phyloP scores from a whole-genome alignment of 768 basidiomycete species.

The Austroboletus eburneus region DNA sequence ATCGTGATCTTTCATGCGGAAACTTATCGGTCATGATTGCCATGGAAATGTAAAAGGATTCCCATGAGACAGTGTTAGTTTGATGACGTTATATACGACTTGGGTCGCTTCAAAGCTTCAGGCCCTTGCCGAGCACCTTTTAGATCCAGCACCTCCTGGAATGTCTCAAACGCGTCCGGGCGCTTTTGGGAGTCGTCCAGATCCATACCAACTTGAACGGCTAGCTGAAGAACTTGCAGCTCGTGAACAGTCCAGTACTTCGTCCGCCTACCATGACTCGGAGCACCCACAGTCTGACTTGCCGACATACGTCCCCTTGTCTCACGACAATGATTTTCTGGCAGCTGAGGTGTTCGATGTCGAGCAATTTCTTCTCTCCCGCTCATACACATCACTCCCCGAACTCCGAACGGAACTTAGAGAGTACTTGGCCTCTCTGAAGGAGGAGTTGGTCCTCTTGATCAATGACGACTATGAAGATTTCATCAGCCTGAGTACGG shows the following conservation, averaged over 20 bases:
- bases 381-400: conserved; percentile 78
- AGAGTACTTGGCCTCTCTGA: conserved; percentile 76
- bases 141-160: neutral
- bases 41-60: too few relatives aligned
- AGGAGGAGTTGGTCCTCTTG: conserved; percentile 91
- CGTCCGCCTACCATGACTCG: too few relatives aligned
- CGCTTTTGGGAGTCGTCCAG: conserved; percentile 23
- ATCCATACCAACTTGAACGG: conserved; percentile 66
- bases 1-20: too few relatives aligned
- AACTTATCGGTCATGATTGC: too few relatives aligned
- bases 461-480: conserved; percentile 99
- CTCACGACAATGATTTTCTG: conserved; percentile 75
- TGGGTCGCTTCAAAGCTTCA: too few relatives aligned
- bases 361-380: conserved; percentile 83
- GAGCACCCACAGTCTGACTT: conserved; percentile 40
- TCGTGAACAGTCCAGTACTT: conserved; percentile 42
- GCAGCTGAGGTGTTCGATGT: conserved; percentile 68
- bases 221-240: conserved; percentile 68
- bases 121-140: conserved; percentile 22
- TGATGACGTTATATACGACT: conserved; percentile 21
- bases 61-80: conserved; percentile 8
- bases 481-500: conserved; percentile 93
- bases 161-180: conserved; percentile 13
- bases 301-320: conserved; percentile 66
- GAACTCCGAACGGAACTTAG: conserved; percentile 86